Conservation (phyloP, 1,284 basidiomycete species). For the Golubevia pallescens region DNA sequence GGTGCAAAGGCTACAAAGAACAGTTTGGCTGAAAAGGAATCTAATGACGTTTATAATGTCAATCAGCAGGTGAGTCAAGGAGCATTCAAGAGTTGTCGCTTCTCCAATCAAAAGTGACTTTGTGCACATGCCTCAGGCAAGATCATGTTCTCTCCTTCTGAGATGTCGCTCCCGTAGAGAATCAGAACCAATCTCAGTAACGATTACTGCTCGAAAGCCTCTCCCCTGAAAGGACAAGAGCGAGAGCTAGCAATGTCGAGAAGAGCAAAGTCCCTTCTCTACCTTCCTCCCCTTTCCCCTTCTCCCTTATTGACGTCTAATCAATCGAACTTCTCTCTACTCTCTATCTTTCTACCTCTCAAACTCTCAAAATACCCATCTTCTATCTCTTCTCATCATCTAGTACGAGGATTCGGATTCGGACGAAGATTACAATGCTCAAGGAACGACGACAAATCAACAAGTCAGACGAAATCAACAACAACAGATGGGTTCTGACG, state of each 20-base stretch:
- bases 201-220: no score
- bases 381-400: not conserved
- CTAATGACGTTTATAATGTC: not conserved
- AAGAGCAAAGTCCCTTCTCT: no score
- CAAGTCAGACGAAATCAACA: constrained; percentile 8
- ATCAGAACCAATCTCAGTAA: no score
- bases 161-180: no score
- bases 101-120: not conserved
- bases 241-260: no score
- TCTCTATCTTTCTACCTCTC: no score
- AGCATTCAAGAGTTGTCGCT: not conserved
- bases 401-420: constrained; percentile 17
- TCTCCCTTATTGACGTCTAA: no score
- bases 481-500: not conserved
- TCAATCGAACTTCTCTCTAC: no score
- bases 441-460: no score
- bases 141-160: constrained; percentile 5
- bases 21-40: constrained; percentile 8
- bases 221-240: no score
- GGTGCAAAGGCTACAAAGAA: constrained; percentile 33
- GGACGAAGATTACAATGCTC: constrained; percentile 16
- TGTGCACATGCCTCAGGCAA: constrained; percentile 5
- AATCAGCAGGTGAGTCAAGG: not conserved
- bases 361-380: not conserved
- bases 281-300: no score